phyloP scores from a whole-genome alignment of 768 basidiomycete genomes.

The Tylopilus rubrobrunneus region DNA sequence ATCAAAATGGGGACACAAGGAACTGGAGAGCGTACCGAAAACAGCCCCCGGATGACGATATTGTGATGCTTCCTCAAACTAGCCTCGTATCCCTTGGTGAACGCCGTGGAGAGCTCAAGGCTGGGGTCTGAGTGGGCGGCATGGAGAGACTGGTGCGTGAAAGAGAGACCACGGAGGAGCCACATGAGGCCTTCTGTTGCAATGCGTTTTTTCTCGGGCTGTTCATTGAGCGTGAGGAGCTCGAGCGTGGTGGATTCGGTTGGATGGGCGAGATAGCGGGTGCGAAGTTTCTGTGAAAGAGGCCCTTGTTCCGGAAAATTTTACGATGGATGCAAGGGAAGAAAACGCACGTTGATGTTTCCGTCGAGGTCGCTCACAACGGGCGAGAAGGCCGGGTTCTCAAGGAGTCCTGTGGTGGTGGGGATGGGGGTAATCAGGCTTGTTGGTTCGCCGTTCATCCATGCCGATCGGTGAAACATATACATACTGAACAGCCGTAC shows the following conservation, averaged over 20 bases:
- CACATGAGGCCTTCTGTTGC: slow-evolving; percentile 93
- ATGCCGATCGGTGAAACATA: background rate
- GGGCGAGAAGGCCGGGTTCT: slow-evolving; percentile 58
- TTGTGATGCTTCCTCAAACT: slow-evolving; percentile 86
- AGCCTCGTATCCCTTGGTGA: slow-evolving; percentile 74
- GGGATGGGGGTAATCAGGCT: background rate
- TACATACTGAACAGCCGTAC: slow-evolving; percentile 84
- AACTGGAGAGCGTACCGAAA: slow-evolving; percentile 40
- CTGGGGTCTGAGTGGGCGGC: slow-evolving; percentile 60
- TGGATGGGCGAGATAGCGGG: slow-evolving; percentile 68
- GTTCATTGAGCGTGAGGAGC: slow-evolving; percentile 77
- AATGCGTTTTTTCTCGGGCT: slow-evolving; percentile 77
- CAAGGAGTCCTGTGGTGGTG: slow-evolving; percentile 18
- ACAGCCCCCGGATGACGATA: slow-evolving; percentile 62
- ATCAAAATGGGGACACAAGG: background rate
- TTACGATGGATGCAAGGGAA: background rate
- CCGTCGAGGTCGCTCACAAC: slow-evolving; percentile 87
- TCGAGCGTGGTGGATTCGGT: slow-evolving; percentile 74
- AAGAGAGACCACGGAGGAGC: slow-evolving; percentile 87
- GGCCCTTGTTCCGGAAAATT: background rate
- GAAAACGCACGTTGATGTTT: slow-evolving; percentile 73
- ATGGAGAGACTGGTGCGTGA: slow-evolving; percentile 82
- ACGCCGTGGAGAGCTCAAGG: slow-evolving; percentile 58
- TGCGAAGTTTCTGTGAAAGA: slow-evolving; percentile 75
- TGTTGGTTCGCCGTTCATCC: background rate